Percentiles rank a stretch among this genome's conserved stretches.
Conservation (phyloP, 495 filamentous ascomycete species). For the Hyaloscypha variabilis region DNA sequence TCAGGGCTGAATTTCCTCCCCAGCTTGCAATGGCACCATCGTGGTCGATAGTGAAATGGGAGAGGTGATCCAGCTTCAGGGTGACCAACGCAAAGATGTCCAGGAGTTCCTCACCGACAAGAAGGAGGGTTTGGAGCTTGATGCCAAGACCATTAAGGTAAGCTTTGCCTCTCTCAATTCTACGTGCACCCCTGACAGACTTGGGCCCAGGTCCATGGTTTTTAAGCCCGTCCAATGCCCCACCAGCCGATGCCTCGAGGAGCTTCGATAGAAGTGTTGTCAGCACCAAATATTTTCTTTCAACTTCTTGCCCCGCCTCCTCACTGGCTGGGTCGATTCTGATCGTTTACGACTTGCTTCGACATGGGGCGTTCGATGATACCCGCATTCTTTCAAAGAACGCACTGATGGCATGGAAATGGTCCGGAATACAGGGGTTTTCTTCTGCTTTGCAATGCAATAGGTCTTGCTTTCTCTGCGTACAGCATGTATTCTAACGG, state of each 20-base stretch:
- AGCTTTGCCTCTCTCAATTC: constrained; percentile 19
- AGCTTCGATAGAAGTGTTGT: constrained; percentile 32
- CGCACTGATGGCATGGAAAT: constrained; percentile 29
- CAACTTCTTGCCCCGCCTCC: constrained; percentile 33
- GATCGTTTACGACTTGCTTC: constrained; percentile 38
- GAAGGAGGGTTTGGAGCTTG: constrained; percentile 86
- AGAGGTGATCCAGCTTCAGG: constrained; percentile 99
- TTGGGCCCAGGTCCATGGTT: constrained; percentile 68
- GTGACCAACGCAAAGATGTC: constrained; percentile 98
- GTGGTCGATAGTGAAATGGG: constrained; percentile 97
- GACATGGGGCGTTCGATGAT: constrained; percentile 38
- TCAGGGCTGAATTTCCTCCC: background rate
- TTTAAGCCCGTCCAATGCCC: constrained; percentile 55
- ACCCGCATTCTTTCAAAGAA: constrained; percentile 36
- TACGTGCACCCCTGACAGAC: constrained; percentile 11
- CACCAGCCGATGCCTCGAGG: constrained; percentile 32
- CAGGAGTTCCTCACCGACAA: constrained; percentile 96
- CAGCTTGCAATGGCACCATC: constrained; percentile 99
- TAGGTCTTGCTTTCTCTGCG: constrained; percentile 13
- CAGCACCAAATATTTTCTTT: constrained; percentile 21
- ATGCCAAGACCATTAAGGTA: constrained; percentile 97
- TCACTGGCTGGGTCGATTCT: constrained; percentile 32
- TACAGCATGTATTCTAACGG: constrained; percentile 25
- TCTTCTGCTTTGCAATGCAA: constrained; percentile 21
- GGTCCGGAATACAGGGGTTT: constrained; percentile 26